Conservation (phyloP, 2,329 filamentous ascomycete genomes). For the Biscogniauxia marginata region DNA sequence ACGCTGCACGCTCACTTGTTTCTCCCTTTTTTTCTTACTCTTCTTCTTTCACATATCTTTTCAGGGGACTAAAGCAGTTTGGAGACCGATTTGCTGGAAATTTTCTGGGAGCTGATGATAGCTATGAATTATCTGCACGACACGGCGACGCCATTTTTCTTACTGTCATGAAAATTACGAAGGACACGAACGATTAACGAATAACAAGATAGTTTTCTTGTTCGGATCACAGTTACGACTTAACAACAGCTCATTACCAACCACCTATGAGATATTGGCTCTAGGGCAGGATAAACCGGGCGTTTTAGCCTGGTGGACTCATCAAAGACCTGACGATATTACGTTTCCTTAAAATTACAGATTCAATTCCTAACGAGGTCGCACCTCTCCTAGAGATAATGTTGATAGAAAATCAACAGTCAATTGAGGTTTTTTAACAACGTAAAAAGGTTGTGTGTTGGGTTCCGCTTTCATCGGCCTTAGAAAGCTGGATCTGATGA, state of each 20-base stretch:
- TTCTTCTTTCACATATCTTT: constrained; percentile 10
- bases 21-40: constrained; percentile 7
- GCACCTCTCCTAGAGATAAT: constrained; percentile 14
- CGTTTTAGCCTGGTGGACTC: constrained; percentile 23
- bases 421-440: background rate
- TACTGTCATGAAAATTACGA: constrained; percentile 28
- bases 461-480: background rate
- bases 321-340: constrained; percentile 25
- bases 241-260: constrained; percentile 21
- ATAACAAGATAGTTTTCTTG: constrained; percentile 25
- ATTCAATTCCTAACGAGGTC: constrained; percentile 13
- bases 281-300: constrained; percentile 28
- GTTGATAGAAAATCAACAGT: constrained; percentile 20
- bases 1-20: constrained; percentile 1
- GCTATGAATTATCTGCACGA: constrained; percentile 19
- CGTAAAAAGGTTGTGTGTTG: background rate
- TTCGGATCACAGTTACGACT: constrained; percentile 32
- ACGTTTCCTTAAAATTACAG: constrained; percentile 6
- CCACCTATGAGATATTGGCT: constrained; percentile 20
- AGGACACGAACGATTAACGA: constrained; percentile 29
- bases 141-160: constrained; percentile 21
- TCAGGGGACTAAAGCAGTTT: constrained; percentile 14
- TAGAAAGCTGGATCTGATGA: no score
- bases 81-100: constrained; percentile 21
- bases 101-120: constrained; percentile 8